Evolutionary conservation across 495 filamentous ascomycete genomes (phyloP), one percentile per base, ranked within the genome.

Genomic region (Gamarada debralockiae): DNA sequence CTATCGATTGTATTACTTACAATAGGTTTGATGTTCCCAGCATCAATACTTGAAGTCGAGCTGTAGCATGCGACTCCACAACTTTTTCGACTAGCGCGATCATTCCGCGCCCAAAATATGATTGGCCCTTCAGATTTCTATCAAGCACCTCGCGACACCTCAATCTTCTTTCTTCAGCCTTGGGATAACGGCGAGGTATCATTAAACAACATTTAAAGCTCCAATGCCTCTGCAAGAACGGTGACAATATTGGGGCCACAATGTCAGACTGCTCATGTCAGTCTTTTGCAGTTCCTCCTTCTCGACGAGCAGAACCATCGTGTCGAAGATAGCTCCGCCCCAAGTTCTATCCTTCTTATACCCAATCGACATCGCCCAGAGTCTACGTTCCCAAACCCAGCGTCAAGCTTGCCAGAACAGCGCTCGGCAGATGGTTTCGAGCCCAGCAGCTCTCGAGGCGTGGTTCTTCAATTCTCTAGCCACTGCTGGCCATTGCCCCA

Each of bases 181-280:
- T 44, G 27, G 23, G 33, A 13, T 44, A 37, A n/a, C 39, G 40
- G 33, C 41, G 38, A 24, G 9, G 15, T 14, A 23, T 39, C 20
- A 7, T 6, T 22, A 12, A 43, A 20, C 15, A 21, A 9, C 13
- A 3, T 22, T 17, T 53, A 37, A 9, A 56, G 31, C 40, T 53
- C 23, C 25, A 55, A 60, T 60, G 59, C 20, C 9, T 45, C 29
- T 46, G 46, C 59, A 40, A 48, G 23, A 18, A 43, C 48, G 41
- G 59, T 58, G 43, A 49, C 50, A 27, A 39, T n/a, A 70, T n/a
- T 2, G 24, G 77, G 69, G 71, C 34, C 78, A 84, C 70, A 50
- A 87, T 87, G 84, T 73, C 68, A 69, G 72, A 62, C 68, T 58
- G 73, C 77, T 76, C 79, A 85, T 87, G 83, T 79, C 80, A 80